Evolutionary conservation across 1,284 basidiomycete species (phyloP).

Genomic region (Tilletiopsis washingtonensis): DNA sequence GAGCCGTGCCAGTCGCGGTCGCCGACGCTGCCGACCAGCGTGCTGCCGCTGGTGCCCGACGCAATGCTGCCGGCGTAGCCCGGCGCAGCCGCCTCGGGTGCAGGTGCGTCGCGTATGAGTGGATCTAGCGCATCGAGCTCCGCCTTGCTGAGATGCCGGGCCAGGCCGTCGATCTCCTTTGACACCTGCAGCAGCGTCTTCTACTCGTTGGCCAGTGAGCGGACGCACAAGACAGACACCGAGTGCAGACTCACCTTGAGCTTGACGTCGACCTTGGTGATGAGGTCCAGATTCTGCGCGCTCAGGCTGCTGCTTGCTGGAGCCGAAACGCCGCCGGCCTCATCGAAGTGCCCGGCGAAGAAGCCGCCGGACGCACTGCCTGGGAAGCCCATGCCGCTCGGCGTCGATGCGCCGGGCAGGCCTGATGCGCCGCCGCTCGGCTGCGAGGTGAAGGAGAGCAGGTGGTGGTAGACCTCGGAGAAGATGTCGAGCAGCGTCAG

Average conservation of each 20-base stretch:
- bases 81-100: too few species aligned
- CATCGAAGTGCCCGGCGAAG: not conserved
- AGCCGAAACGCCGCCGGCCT: not conserved
- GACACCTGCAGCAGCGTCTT: conserved; percentile 18
- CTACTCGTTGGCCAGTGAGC: not conserved
- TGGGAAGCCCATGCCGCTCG: too few species aligned
- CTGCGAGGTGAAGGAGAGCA: conserved; percentile 16
- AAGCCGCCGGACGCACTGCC: too few species aligned
- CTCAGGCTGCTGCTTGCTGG: conserved; percentile 3
- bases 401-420: too few species aligned
- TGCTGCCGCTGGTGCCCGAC: too few species aligned
- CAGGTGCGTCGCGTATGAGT: not conserved
- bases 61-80: too few species aligned
- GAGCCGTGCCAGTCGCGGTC: too few species aligned
- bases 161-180: conserved; percentile 30
- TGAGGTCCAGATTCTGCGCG: conserved; percentile 16
- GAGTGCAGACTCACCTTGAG: conserved; percentile 14
- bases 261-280: conserved; percentile 31
- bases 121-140: not conserved
- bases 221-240: not conserved
- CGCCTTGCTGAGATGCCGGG: conserved; percentile 16
- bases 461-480: conserved; percentile 30
- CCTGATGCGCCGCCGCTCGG: not conserved
- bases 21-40: too few species aligned
- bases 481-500: conserved; percentile 35